Conservation (phyloP, 495 filamentous ascomycete genomes). For the Viridothelium virens region DNA sequence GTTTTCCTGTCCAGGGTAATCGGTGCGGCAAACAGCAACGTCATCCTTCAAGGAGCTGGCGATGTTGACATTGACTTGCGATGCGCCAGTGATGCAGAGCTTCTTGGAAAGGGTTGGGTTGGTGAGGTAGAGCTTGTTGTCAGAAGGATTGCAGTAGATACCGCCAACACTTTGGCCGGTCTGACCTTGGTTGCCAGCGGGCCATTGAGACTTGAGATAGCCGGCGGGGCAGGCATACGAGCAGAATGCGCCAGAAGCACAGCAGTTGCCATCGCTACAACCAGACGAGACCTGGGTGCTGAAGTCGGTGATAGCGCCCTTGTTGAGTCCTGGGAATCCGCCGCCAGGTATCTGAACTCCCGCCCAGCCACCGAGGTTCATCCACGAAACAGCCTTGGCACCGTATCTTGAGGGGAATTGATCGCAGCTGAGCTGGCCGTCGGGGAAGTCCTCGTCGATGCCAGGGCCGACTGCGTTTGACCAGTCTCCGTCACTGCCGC, state of each 20-base stretch:
- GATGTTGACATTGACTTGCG: constrained; percentile 53
- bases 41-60: constrained; percentile 58
- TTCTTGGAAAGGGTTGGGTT: constrained; percentile 53
- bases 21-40: constrained; percentile 83
- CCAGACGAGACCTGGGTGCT: constrained; percentile 39
- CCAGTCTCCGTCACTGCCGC: constrained; percentile 2
- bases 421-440: constrained; percentile 62
- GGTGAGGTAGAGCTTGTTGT: constrained; percentile 72
- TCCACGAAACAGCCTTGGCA: constrained; percentile 61
- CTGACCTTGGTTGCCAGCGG: constrained; percentile 57
- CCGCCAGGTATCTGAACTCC: constrained; percentile 61
- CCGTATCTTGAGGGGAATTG: constrained; percentile 79
- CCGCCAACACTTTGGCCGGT: constrained; percentile 87
- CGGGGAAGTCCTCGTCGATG: constrained; percentile 64
- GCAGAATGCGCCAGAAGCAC: constrained; percentile 62
- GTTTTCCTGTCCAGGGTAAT: constrained; percentile 83
- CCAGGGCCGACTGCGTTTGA: constrained; percentile 31
- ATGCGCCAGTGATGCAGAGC: constrained; percentile 69
- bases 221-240: constrained; percentile 89
- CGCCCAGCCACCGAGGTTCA: constrained; percentile 65
- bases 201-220: constrained; percentile 93
- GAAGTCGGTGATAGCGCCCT: constrained; percentile 44
- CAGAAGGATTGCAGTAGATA: constrained; percentile 58
- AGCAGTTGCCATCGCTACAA: constrained; percentile 46
- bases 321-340: constrained; percentile 27